Base-by-base conservation (phyloP, 2,329 filamentous ascomycete species). In the Diplodia scrobiculata region DNA sequence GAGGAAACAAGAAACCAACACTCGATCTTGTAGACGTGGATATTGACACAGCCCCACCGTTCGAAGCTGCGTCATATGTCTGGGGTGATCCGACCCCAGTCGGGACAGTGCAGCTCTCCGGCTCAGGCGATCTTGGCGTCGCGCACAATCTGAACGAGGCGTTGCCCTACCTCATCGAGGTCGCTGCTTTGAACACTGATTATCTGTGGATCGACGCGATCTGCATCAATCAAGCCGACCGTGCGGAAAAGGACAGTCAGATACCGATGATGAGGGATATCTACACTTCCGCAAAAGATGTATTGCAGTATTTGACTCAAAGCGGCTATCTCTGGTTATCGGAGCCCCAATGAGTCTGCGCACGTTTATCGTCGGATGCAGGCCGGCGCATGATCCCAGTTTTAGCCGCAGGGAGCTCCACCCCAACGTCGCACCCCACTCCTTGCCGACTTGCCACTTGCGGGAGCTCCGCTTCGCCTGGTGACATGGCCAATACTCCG, bases 391-490 rank as follows among this genome's bases (percentile, higher is more conserved):
- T 10, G 0, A 10, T 17, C 48, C 25, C 48, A 14, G 25, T 11
- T 29, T 13, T 19, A 11, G 25, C 51, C 11, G 17, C 10, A n/a
- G 25, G 54, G 54, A 58, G 54, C 54, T 58, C 55, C 55, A 48
- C 38, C 38, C 48, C 25, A 3, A 36, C 34, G 19, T 2, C 47
- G 14, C 25, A 25, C 55, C 38, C 55, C 38, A 59, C 36, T 27
- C 17, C 13, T 11, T 14, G 13, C 7, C 1, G 27, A 14, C 27
- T 19, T 19, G 6, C 10, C 14, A 41, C 7, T 11, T 6, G 34
- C 36, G 5, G 54, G 25, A 59, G 55, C 55, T 59, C 55, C 55
- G 38, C 55, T 2, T 13, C 13, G 55, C 55, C n/a, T 59, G 19
- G 9, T 11, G 14, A 13, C 2, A 34, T 6, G 17, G 27, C n/a